phyloP scores from a whole-genome alignment of 108 stramenopile genomes.

The Stephanodiscus triporus region DNA sequence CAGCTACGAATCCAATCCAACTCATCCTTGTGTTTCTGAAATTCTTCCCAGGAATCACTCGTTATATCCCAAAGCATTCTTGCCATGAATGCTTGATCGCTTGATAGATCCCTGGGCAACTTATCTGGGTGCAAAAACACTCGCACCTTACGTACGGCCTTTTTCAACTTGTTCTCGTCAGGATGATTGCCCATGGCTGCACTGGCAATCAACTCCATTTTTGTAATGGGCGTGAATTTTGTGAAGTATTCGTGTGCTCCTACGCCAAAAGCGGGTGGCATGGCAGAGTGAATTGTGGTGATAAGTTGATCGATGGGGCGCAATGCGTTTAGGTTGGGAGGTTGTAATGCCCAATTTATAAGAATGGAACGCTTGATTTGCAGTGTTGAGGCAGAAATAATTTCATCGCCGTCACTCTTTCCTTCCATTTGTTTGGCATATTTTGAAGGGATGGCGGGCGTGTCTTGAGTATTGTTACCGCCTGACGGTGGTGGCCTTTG shows the following conservation, averaged over 20 bases:
- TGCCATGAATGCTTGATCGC: slow-evolving; percentile 72
- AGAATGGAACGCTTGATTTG: slow-evolving; percentile 74
- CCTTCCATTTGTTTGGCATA: slow-evolving; percentile 77
- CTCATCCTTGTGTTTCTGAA: slow-evolving; percentile 70
- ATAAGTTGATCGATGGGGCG: slow-evolving; percentile 73
- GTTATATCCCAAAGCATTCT: slow-evolving; percentile 88
- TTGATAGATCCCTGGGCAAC: slow-evolving; percentile 71
- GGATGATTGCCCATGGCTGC: slow-evolving; percentile 55
- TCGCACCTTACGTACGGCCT: slow-evolving; percentile 79
- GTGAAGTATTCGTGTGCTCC: slow-evolving; percentile 78
- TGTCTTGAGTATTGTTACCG: slow-evolving; percentile 24
- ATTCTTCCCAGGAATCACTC: slow-evolving; percentile 81
- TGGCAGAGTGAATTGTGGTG: slow-evolving; percentile 72
- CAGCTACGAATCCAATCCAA: slow-evolving; percentile 65
- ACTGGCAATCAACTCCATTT: slow-evolving; percentile 39
- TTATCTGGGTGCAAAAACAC: slow-evolving; percentile 88
- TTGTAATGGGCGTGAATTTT: slow-evolving; percentile 73
- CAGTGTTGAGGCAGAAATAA: slow-evolving; percentile 56
- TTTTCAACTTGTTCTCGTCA: slow-evolving; percentile 77
- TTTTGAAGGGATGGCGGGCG: slow-evolving; percentile 50
- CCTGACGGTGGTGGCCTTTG: slow-evolving; percentile 16
- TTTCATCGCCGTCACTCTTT: slow-evolving; percentile 44
- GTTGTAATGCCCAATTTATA: slow-evolving; percentile 81
- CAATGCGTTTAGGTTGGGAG: slow-evolving; percentile 72
- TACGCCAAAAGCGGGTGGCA: slow-evolving; percentile 79